phyloP scores from a whole-genome alignment of 129 eudicot genomes.

The Erigeron canadensis region DNA sequence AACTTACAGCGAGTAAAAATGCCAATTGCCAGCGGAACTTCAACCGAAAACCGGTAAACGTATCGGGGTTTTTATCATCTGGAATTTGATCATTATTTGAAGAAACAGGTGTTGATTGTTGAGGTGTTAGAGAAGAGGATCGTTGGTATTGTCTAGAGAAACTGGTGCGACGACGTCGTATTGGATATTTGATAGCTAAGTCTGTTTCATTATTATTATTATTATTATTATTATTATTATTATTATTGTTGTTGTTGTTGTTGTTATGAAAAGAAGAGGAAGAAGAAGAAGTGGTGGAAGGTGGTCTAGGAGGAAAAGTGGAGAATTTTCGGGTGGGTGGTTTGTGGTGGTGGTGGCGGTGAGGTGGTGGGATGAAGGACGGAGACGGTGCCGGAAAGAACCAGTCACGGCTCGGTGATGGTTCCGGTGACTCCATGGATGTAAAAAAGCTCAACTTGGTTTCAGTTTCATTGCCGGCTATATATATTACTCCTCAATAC shows the following conservation, averaged over 20 bases:
- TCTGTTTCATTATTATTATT: neutral
- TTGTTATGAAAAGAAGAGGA: neutral
- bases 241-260: too few species aligned
- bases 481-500: too few species aligned
- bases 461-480: too few species aligned
- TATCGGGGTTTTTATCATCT: slow-evolving; percentile 22
- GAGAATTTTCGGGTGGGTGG: slow-evolving; percentile 59
- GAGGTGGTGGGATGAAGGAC: slow-evolving; percentile 41
- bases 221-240: too few species aligned
- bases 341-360: slow-evolving; percentile 30
- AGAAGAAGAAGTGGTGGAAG: neutral
- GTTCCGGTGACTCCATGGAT: slow-evolving; percentile 31
- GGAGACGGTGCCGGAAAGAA: slow-evolving; percentile 63
- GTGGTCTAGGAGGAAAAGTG: slow-evolving; percentile 34
- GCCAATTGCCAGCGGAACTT: slow-evolving; percentile 60
- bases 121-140: slow-evolving; percentile 17
- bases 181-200: slow-evolving; percentile 31
- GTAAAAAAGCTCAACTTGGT: slow-evolving; percentile 2
- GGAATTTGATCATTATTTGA: slow-evolving; percentile 26
- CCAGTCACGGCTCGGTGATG: slow-evolving; percentile 65
- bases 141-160: slow-evolving; percentile 29
- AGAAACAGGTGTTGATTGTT: slow-evolving; percentile 1
- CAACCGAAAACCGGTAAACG: slow-evolving; percentile 30
- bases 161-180: slow-evolving; percentile 40
- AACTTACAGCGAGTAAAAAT: slow-evolving; percentile 46